These are phyloP conservation scores for Pichia sp. DNA, from an alignment of 1,139 yeast species.

Conservation along the genomic window DNA sequence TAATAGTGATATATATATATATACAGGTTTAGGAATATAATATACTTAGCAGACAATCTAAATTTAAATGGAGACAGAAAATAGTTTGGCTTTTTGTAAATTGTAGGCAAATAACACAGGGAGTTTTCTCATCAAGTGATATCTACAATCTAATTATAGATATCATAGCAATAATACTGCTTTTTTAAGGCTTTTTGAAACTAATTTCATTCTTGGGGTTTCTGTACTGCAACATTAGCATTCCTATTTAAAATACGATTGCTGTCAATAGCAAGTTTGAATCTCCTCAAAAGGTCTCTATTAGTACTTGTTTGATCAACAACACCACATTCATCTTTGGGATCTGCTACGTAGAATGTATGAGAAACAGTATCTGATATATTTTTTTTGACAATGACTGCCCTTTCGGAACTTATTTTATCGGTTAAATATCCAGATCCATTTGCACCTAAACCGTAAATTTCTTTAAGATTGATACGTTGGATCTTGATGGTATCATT, in stretches of 20 bases:
- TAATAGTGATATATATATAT: too few relatives aligned
- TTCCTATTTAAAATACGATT: constrained; percentile 7
- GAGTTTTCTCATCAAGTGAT: too few relatives aligned
- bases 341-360: constrained; percentile 3
- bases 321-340: not conserved
- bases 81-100: too few relatives aligned
- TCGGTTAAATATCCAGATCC: constrained; percentile 2
- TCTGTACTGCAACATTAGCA: not conserved
- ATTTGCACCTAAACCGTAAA: not conserved
- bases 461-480: not conserved
- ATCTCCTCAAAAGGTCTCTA: constrained; percentile 7
- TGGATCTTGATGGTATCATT: constrained; percentile 1
- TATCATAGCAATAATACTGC: too few relatives aligned
- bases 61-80: too few relatives aligned
- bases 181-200: too few relatives aligned
- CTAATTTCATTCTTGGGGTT: not conserved
- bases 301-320: not conserved
- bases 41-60: too few relatives aligned
- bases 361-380: not conserved
- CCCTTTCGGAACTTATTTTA: not conserved
- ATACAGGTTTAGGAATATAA: too few relatives aligned
- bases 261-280: constrained; percentile 13
- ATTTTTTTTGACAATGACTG: constrained; percentile 4
- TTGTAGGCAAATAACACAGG: too few relatives aligned
- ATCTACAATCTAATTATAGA: too few relatives aligned